These are phyloP conservation scores for Fonsecaea erecta DNA, from an alignment of 2,329 filamentous ascomycete genomes.

Conservation along the genomic window DNA sequence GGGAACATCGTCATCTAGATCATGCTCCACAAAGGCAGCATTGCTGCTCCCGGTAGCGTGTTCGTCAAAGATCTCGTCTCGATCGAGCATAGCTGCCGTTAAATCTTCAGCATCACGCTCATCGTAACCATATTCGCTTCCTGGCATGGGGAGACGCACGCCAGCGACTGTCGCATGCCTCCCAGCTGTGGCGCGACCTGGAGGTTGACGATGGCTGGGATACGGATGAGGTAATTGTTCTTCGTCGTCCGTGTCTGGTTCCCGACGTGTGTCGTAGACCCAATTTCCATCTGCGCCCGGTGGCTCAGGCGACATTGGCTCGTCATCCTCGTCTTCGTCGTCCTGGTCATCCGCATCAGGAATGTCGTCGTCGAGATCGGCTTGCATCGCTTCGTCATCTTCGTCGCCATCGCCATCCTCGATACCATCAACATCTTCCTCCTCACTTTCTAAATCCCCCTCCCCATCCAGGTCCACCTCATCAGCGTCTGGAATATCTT, in stretches of 20 bases:
- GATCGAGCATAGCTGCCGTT: conserved; percentile 40
- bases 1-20: conserved; percentile 73
- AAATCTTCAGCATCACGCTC: conserved; percentile 61
- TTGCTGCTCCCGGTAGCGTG: conserved; percentile 37
- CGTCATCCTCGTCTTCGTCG: conserved; percentile 42
- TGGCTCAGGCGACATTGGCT: conserved; percentile 33
- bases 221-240: conserved; percentile 16
- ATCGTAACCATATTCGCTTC: conserved; percentile 55
- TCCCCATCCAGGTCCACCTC: conserved; percentile 50
- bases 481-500: conserved; percentile 52
- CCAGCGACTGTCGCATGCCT: conserved; percentile 23
- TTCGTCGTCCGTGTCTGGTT: conserved; percentile 33
- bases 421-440: conserved; percentile 51
- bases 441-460: conserved; percentile 47
- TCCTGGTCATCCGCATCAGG: conserved; percentile 58
- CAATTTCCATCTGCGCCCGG: conserved; percentile 36
- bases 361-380: conserved; percentile 53
- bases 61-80: conserved; percentile 40
- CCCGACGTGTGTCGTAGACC: conserved; percentile 36
- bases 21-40: conserved; percentile 55
- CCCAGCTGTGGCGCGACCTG: not conserved
- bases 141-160: conserved; percentile 22
- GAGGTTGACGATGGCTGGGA: not conserved
- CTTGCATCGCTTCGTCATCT: conserved; percentile 48
- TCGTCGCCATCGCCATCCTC: conserved; percentile 58